Evolutionary conservation across 108 stramenopile species (phyloP).

Genomic region (Cyclotella sp.): DNA sequence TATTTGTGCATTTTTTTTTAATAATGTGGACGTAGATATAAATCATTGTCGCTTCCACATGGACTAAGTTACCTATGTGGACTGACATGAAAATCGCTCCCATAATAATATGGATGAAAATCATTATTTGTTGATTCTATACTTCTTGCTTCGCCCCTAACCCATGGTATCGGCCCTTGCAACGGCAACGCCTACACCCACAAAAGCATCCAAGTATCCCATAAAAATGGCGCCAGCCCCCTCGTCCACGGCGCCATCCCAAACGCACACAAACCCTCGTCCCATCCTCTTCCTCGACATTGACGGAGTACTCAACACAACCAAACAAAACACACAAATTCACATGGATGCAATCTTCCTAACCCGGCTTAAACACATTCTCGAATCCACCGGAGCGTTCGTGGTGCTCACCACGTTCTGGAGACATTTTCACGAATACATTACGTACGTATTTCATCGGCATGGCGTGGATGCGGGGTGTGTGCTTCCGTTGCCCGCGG

Average conservation of each 20-base stretch:
- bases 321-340: slow-evolving; percentile 47
- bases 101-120: too few species aligned
- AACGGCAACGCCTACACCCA: too few species aligned
- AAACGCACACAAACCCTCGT: slow-evolving; percentile 3
- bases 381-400: slow-evolving; percentile 35
- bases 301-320: slow-evolving; percentile 51
- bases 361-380: slow-evolving; percentile 38
- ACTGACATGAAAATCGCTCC: too few species aligned
- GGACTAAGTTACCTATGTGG: too few species aligned
- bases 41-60: too few species aligned
- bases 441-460: slow-evolving; percentile 41
- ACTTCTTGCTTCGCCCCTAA: too few species aligned
- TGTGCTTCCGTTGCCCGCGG: slow-evolving; percentile 37
- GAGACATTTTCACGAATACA: slow-evolving; percentile 55
- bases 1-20: too few species aligned
- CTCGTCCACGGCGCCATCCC: background rate
- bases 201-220: background rate
- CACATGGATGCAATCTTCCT: slow-evolving; percentile 33
- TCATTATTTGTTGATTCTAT: too few species aligned
- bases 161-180: too few species aligned
- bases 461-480: slow-evolving; percentile 45
- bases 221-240: background rate
- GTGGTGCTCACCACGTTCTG: slow-evolving; percentile 51
- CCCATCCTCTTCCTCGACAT: slow-evolving; percentile 54
- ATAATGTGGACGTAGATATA: too few species aligned